Conservation (phyloP, 768 basidiomycete species). For the Polyporus arcularius region DNA sequence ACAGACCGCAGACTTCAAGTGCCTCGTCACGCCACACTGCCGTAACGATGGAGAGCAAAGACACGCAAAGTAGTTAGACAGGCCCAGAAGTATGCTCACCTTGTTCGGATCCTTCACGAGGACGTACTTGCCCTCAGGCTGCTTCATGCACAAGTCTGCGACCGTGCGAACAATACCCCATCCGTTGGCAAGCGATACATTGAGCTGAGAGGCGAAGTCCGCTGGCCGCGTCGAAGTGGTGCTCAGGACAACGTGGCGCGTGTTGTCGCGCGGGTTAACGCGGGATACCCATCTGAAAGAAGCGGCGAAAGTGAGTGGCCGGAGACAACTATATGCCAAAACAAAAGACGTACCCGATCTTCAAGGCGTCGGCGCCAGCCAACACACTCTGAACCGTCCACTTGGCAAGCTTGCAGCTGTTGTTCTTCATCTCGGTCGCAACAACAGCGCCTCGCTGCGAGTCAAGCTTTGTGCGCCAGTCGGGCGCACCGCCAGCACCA, state of each 20-base stretch:
- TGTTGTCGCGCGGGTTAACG: constrained; percentile 90
- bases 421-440: constrained; percentile 99
- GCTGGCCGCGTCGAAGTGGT: constrained; percentile 92
- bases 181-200: constrained; percentile 92
- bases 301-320: background rate
- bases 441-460: constrained; percentile 96
- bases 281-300: constrained; percentile 86
- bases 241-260: constrained; percentile 93
- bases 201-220: constrained; percentile 94
- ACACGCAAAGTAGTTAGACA: background rate
- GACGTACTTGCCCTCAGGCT: constrained; percentile 98
- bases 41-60: background rate
- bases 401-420: constrained; percentile 94
- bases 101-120: constrained; percentile 97
- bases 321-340: background rate
- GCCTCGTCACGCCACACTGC: background rate
- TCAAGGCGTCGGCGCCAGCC: constrained; percentile 94
- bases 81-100: constrained; percentile 46
- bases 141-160: constrained; percentile 91
- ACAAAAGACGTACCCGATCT: constrained; percentile 77
- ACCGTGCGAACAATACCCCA: constrained; percentile 99
- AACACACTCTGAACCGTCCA: constrained; percentile 96
- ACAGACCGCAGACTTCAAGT: background rate
- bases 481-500: constrained; percentile 94
- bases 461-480: constrained; percentile 98